Evolutionary conservation across 495 filamentous ascomycete species (phyloP), one percentile per base, ranked within the genome.

Genomic region (Melanomma pulvis-pyrius): DNA sequence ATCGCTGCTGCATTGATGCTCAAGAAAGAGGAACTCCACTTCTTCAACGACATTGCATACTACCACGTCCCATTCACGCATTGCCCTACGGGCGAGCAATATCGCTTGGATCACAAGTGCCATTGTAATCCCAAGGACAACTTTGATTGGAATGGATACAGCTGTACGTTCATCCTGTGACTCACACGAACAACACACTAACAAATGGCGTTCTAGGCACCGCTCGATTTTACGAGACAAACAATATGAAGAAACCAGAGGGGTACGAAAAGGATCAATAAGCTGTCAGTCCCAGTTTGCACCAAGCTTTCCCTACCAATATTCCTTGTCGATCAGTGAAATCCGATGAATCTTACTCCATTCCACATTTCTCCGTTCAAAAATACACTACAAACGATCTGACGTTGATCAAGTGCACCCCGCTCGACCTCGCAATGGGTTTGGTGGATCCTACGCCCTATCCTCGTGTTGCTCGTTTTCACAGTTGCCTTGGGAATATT

Each of bases 21-120:
- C 65, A 86, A 87, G 73, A 97, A 96, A 80, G 90, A 96, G 60
- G 84, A 98, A 74, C 88, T 98, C 67, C 93, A 98, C 72, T 98
- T 98, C 82, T 98, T 96, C 82, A 91, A 98, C 74, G 94, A 98
- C 72, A 98, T 98, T 69, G 94, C 90, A 61, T 98, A 98, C 78
- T 98, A 92, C 78, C 94, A 98, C 73, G 90, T 96, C n/a, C 94
- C 94, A 7, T 98, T 98, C 74, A 98, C 93, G 24, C 94, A 98
- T 79, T 98, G 94, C 75, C 94, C 94, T 3, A 94, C 90, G 0
- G 88, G 88, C 25, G 92, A 98, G 77, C 80, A 94, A 77, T 83
- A 83, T 32, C 82, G 92, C 63, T 73, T 91, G 61, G 89, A 96
- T 61, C 83, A 90, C 58, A 92, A 91, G 76, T 98, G 94, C 76